Conservation (phyloP, 164 flowering plant genomes). For the Magnolia sinica region DNA sequence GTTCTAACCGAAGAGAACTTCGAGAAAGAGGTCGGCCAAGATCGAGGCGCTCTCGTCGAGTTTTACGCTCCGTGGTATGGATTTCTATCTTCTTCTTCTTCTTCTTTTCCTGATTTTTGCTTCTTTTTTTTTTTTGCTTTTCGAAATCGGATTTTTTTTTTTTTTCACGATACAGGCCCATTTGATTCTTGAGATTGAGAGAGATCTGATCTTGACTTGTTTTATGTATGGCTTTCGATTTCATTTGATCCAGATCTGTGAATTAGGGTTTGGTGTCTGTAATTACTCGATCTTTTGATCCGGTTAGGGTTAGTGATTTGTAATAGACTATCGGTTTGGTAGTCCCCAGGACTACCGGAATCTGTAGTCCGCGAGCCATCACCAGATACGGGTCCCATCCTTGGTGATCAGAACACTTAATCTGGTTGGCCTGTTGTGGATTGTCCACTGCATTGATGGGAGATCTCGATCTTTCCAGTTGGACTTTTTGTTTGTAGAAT, state of each 20-base stretch:
- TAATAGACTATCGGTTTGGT: too few relatives aligned
- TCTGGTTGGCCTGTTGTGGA: too few relatives aligned
- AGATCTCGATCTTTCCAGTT: too few relatives aligned
- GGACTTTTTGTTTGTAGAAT: too few relatives aligned
- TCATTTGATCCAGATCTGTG: not conserved
- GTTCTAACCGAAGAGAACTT: constrained; percentile 58
- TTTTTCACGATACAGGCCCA: not conserved
- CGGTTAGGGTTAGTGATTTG: not conserved
- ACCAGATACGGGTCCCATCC: too few relatives aligned
- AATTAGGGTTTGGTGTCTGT: constrained; percentile 1
- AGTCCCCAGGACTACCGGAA: too few relatives aligned
- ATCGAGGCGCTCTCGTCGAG: constrained; percentile 88
- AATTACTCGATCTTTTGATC: not conserved
- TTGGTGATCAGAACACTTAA: too few relatives aligned
- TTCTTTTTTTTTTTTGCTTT: not conserved
- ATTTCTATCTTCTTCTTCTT: not conserved
- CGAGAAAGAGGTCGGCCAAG: constrained; percentile 81
- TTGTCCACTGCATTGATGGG: too few relatives aligned
- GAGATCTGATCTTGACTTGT: not conserved
- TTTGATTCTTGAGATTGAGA: not conserved
- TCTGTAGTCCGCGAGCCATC: too few relatives aligned
- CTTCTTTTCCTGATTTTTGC: not conserved
- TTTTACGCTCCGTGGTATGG: constrained; percentile 95
- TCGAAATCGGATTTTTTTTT: not conserved
- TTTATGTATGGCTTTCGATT: not conserved